Evolutionary conservation across 1,284 basidiomycete genomes (phyloP).

Genomic region (Porodaedalea pini): DNA sequence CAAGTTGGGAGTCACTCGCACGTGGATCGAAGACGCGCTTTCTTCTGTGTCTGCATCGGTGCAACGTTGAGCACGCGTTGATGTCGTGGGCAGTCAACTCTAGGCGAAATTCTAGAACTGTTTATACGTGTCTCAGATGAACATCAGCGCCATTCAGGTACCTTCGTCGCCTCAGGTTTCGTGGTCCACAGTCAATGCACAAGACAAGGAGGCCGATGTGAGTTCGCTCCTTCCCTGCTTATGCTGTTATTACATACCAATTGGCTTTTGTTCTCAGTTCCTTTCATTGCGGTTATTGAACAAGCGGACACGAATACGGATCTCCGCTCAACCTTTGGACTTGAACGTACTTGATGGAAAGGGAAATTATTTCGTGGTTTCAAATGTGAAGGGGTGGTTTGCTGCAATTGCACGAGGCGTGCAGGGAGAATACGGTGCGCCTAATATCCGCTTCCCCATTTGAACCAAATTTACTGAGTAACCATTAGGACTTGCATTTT

Average conservation of each 20-base stretch:
- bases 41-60: background rate
- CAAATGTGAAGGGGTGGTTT: constrained; percentile 63
- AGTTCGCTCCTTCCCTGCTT: constrained; percentile 19
- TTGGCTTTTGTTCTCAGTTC: constrained; percentile 33
- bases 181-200: constrained; percentile 32
- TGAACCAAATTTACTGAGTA: constrained; percentile 14
- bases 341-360: constrained; percentile 39
- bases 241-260: background rate
- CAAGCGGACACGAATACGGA: constrained; percentile 56
- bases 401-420: constrained; percentile 47
- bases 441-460: background rate
- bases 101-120: background rate
- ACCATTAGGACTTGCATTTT: constrained; percentile 49
- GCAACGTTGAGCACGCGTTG: background rate
- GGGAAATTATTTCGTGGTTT: constrained; percentile 48
- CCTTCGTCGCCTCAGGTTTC: constrained; percentile 32
- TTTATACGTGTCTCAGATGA: constrained; percentile 28
- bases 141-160: constrained; percentile 38
- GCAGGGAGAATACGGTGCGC: constrained; percentile 37
- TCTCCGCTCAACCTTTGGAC: constrained; percentile 50
- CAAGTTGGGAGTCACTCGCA: too few relatives aligned
- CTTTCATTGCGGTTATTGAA: constrained; percentile 46
- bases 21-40: background rate
- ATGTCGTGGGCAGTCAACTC: background rate
- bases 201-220: constrained; percentile 45